Evolutionary conservation across 2,329 filamentous ascomycete species (phyloP), one percentile per base, ranked within the genome.

Genomic region (Colletotrichum lupini): DNA sequence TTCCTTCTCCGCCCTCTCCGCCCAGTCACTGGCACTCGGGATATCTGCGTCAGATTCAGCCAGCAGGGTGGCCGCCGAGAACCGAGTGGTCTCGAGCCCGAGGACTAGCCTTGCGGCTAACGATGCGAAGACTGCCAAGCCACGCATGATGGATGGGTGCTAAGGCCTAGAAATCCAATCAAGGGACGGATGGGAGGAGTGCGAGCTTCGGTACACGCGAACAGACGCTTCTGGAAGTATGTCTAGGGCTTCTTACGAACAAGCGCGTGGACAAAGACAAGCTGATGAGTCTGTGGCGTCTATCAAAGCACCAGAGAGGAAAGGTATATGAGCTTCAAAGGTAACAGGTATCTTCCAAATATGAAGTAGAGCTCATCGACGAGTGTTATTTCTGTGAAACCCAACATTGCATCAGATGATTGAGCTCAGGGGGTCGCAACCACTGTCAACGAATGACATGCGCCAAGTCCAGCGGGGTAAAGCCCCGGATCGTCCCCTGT

Each of bases 1-100:
- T 64, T 79, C 81, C 72, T 85, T 62, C 11, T 42, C 60, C 81
- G 30, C 85, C 85, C 85, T 87, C 86, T 62, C 58, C 5, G 9
- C 55, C 74, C 74, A 75, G 14, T 61, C 68, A 1, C 24, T 30
- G 1, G 26, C 28, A 52, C 57, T 70, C 14, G 56, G 67, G 3
- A 49, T 30, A 7, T 52, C 32, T 19, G 46, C 26, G 11, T 30
- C 35, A 1, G 56, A 53, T 19, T n/a, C 58, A 12, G 24, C 9
- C 4, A 49, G 32, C 46, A 49, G 16, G 9, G 22, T 24, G 55
- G 35, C 60, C 12, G 59, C 16, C 9, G 60, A 30, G 32, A 35
- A 30, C 35, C 24, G 69, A n/a, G 65, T 30, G 30, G 6, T 19
- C 0, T 64, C 55, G 1, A 32, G 66, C 3, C 66, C 67, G 2